These are phyloP conservation scores for Pseudotsuga menziesii DNA, from an alignment of 75 land plant genomes.

Conservation along the genomic window DNA sequence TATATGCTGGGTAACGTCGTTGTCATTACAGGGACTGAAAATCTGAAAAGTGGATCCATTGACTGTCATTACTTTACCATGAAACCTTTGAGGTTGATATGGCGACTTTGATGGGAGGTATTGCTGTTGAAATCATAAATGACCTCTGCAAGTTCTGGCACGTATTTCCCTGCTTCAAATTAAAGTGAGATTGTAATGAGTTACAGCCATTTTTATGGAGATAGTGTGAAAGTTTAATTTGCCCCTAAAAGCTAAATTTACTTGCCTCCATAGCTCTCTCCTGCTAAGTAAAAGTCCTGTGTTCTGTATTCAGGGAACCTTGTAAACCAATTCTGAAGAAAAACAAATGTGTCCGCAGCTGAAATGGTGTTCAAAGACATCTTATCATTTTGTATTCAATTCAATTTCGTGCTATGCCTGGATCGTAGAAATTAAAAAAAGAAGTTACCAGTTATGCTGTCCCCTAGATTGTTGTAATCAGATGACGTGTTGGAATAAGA, in stretches of 20 bases:
- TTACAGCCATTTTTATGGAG: too few relatives aligned
- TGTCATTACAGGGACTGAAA: too few relatives aligned
- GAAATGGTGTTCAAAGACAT: not conserved
- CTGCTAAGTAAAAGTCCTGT: slow-evolving; percentile 54
- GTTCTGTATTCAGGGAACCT: slow-evolving; percentile 64
- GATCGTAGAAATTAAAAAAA: too few relatives aligned
- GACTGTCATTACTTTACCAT: slow-evolving; percentile 28
- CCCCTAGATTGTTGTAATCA: not conserved
- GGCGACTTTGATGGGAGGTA: not conserved
- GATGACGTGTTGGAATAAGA: slow-evolving; percentile 5
- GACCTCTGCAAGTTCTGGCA: slow-evolving; percentile 59
- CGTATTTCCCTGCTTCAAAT: slow-evolving; percentile 47
- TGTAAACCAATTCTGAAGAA: slow-evolving; percentile 62
- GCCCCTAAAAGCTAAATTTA: not conserved
- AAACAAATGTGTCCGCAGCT: slow-evolving; percentile 59
- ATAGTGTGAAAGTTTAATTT: too few relatives aligned
- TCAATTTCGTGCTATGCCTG: not conserved
- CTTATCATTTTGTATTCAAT: not conserved
- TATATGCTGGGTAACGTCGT: too few relatives aligned
- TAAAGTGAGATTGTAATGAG: not conserved
- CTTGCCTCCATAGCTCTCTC: slow-evolving; percentile 88
- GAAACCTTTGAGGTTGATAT: slow-evolving; percentile 68
- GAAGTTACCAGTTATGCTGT: not conserved
- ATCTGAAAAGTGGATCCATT: too few relatives aligned
- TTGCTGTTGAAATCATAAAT: slow-evolving; percentile 43